Evolutionary conservation across 2,329 filamentous ascomycete species (phyloP).

Genomic region (Fusarium goolgardi): DNA sequence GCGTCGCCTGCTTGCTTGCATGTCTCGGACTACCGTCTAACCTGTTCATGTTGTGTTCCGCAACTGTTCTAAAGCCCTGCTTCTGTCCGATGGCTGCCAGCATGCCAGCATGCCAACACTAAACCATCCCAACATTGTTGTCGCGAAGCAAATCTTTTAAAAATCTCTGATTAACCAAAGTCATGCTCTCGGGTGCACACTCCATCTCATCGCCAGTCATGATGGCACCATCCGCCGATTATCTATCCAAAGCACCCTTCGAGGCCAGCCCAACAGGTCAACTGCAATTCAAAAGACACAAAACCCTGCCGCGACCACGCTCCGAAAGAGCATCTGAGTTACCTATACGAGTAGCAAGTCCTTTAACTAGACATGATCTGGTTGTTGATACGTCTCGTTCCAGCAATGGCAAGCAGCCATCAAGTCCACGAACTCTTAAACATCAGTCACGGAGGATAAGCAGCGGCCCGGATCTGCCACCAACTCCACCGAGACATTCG

Average conservation of each 20-base stretch:
- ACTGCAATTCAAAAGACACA: constrained; percentile 61
- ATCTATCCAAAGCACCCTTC: constrained; percentile 45
- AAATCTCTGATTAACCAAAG: constrained; percentile 17
- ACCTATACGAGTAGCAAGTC: constrained; percentile 42
- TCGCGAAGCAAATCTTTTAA: constrained; percentile 42
- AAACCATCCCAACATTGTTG: constrained; percentile 35
- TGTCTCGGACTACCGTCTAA: constrained; percentile 39
- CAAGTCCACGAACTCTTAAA: constrained; percentile 56
- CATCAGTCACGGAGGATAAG: constrained; percentile 57
- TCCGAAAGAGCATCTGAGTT: constrained; percentile 44
- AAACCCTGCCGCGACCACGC: constrained; percentile 55
- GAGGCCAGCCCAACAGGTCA: constrained; percentile 48
- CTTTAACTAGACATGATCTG: constrained; percentile 41
- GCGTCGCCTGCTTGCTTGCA: constrained; percentile 40
- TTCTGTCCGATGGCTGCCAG: constrained; percentile 39
- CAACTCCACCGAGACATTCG: constrained; percentile 72
- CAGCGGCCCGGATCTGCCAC: constrained; percentile 64
- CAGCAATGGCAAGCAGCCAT: constrained; percentile 49
- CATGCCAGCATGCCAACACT: constrained; percentile 47
- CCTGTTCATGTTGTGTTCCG: constrained; percentile 38
- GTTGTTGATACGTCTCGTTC: constrained; percentile 48
- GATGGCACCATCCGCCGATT: constrained; percentile 49
- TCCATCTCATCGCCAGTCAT: constrained; percentile 50
- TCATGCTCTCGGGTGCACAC: constrained; percentile 48
- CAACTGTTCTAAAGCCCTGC: constrained; percentile 33